Evolutionary conservation across 805 yeast genomes (phyloP).

Genomic region (Zygoascus biomembranicola): DNA sequence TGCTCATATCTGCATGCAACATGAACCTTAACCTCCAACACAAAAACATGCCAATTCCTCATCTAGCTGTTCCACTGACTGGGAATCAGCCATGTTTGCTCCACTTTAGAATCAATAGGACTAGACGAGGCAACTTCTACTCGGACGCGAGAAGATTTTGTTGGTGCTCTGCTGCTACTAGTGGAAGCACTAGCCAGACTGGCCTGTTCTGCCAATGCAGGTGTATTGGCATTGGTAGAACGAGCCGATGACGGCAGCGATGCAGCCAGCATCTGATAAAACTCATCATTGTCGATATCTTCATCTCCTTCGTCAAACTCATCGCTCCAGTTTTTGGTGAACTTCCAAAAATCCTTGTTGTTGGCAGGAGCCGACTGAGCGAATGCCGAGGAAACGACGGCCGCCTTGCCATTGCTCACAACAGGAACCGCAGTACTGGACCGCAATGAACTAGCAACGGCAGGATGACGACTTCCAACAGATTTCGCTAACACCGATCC

Average conservation of each 20-base stretch:
- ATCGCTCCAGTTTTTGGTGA: slow-evolving; percentile 24
- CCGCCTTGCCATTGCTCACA: slow-evolving; percentile 1
- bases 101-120: neutral
- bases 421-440: neutral
- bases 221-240: neutral
- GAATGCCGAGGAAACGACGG: slow-evolving; percentile 2
- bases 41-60: neutral
- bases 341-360: slow-evolving; percentile 19
- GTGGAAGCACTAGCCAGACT: neutral
- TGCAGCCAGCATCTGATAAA: slow-evolving; percentile 3
- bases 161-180: neutral
- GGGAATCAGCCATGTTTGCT: neutral
- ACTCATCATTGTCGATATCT: slow-evolving; percentile 10
- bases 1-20: neutral
- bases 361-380: slow-evolving; percentile 15
- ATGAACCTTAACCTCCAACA: neutral
- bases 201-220: neutral
- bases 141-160: neutral
- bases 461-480: neutral
- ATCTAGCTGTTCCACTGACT: neutral
- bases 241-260: neutral
- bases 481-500: slow-evolving; percentile 18
- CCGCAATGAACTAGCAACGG: neutral
- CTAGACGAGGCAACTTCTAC: neutral
- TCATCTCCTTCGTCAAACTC: slow-evolving; percentile 22